Conservation (phyloP, 129 eudicot genomes). For the Arctium lappa region DNA sequence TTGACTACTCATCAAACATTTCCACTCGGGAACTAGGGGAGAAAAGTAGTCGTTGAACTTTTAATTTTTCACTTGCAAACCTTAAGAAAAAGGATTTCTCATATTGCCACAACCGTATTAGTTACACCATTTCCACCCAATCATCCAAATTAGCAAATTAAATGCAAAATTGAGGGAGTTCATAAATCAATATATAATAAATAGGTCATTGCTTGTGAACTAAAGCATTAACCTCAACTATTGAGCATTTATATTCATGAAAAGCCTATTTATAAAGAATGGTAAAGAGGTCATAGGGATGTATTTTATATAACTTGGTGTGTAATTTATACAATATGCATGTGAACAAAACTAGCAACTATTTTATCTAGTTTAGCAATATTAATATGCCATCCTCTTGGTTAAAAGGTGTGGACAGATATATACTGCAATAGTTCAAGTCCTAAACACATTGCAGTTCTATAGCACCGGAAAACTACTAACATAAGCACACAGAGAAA, state of each 20-base stretch:
- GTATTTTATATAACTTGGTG: not conserved
- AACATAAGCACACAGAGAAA: not conserved
- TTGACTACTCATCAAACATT: too few species aligned
- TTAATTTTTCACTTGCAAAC: too few species aligned
- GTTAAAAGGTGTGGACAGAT: not conserved
- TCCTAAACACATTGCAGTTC: not conserved
- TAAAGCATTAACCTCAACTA: too few species aligned
- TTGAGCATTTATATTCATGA: not conserved
- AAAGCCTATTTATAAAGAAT: not conserved
- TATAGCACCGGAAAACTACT: not conserved
- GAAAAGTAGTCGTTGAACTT: too few species aligned
- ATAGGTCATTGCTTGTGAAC: too few species aligned
- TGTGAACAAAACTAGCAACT: not conserved
- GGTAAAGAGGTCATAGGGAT: not conserved
- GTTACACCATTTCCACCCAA: too few species aligned
- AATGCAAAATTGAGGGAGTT: too few species aligned
- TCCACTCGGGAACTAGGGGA: too few species aligned
- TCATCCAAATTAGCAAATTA: too few species aligned
- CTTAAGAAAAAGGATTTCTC: too few species aligned
- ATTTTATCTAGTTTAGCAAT: not conserved
- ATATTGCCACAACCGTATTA: too few species aligned
- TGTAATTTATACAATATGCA: not conserved
- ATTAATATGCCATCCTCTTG: not conserved
- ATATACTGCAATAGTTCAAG: not conserved
- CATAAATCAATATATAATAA: too few species aligned